A percentile compares a stretch with the other conserved stretches of the same genome.
phyloP scores from a whole-genome alignment of 805 yeast genomes.

The Wickerhamiella sorbophila region DNA sequence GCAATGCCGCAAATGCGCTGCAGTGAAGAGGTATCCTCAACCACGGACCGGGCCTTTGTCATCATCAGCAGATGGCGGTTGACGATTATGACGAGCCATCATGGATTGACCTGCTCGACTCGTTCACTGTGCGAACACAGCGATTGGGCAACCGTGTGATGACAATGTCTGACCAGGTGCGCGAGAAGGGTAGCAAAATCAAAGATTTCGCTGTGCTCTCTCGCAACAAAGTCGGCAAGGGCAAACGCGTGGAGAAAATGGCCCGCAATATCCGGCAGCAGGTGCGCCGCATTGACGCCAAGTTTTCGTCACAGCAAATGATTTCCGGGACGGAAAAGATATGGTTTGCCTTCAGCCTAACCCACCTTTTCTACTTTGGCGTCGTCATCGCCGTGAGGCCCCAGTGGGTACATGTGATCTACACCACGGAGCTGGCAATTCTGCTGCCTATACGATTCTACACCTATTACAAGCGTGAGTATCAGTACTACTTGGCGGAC shows the following conservation, averaged over 20 bases:
- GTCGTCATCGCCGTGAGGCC: slow-evolving; percentile 67
- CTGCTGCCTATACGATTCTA: slow-evolving; percentile 77
- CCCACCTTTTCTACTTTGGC: slow-evolving; percentile 57
- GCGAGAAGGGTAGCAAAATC: slow-evolving; percentile 4
- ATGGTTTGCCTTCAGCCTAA: slow-evolving; percentile 63
- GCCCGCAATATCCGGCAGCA: slow-evolving; percentile 16
- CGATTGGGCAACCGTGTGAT: slow-evolving; percentile 19
- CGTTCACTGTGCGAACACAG: slow-evolving; percentile 20
- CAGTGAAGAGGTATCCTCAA: slow-evolving; percentile 8
- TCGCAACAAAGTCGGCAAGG: slow-evolving; percentile 6
- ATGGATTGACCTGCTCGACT: slow-evolving; percentile 24
- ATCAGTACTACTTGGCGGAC: slow-evolving; percentile 82
- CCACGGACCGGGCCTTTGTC: neutral
- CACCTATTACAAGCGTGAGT: slow-evolving; percentile 64
- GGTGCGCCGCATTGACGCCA: slow-evolving; percentile 22
- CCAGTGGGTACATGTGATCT: slow-evolving; percentile 57
- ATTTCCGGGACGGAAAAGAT: slow-evolving; percentile 49
- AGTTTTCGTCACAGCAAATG: slow-evolving; percentile 11
- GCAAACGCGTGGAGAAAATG: slow-evolving; percentile 20
- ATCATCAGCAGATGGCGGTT: neutral
- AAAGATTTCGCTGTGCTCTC: slow-evolving; percentile 4
- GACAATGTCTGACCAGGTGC: slow-evolving; percentile 9
- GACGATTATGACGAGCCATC: slow-evolving; percentile 21
- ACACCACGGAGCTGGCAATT: slow-evolving; percentile 43
- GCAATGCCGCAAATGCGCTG: slow-evolving; percentile 13